Base-by-base conservation (phyloP, 2,329 filamentous ascomycete species). In the Pseudodiploospora longispora region DNA sequence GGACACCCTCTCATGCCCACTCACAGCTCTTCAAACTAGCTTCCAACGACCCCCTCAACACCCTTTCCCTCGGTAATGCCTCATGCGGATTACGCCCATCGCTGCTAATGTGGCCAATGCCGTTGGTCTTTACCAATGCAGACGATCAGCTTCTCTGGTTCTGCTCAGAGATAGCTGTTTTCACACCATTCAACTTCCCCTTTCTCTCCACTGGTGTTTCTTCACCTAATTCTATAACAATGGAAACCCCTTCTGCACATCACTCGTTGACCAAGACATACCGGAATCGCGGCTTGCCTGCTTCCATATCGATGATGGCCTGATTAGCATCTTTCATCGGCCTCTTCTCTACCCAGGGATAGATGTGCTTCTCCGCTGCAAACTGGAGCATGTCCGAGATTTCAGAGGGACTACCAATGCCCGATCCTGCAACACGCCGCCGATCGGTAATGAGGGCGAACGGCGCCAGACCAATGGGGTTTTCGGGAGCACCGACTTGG, bases 351-450 rank as follows among this genome's bases (percentile, higher is more conserved):
- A 81, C 68, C 73, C 74, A 78, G 1, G 75, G 73, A 61, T 72
- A 69, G 27, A 82, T 59, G 2, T 68, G 65, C 59, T 79, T 73
- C 41, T 77, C 67, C 0, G 68, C 75, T 6, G 72, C 77, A 47
- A 82, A 66, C 43, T 71, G 51, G 41, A 82, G 55, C 78, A 82
- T 82, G 49, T 78, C 72, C 41, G 70, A 64, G 39, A 82, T 81
- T 53, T 82, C 72, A n/a, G 58, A 59, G 1, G 77, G 75, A 30
- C 67, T 67, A 3, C 76, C 74, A 48, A 78, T 61, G 12, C 51
- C 41, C 8, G 59, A 61, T 3, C 74, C 75, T 1, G 68, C 69
- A 30, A 79, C 58, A 49, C 67, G 69, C 27, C 69, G 60, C 6
- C 74, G 71, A 52, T 77, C 80, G 36, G 59, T 62, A 37, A 83